phyloP scores from a whole-genome alignment of 495 filamentous ascomycete species.

The Annulohypoxylon bovei region DNA sequence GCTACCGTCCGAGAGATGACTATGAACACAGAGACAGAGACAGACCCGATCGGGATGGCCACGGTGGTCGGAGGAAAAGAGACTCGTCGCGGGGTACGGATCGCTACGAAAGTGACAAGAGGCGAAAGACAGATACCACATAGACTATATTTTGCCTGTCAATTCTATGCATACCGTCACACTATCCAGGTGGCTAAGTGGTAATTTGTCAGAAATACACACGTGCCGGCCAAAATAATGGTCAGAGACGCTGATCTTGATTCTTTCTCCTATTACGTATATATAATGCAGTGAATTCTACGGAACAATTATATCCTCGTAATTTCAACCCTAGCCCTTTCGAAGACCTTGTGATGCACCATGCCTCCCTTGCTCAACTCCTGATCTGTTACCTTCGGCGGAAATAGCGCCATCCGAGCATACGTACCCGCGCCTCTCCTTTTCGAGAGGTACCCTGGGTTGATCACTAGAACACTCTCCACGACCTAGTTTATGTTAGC shows the following conservation, averaged over 20 bases:
- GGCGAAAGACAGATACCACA: slow-evolving; percentile 66
- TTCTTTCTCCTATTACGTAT: background rate
- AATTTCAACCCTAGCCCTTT: slow-evolving; percentile 86
- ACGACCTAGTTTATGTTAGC: slow-evolving; percentile 69
- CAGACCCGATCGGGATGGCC: slow-evolving; percentile 60
- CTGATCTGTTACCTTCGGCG: slow-evolving; percentile 64
- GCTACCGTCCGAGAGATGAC: slow-evolving; percentile 49
- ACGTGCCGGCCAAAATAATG: background rate
- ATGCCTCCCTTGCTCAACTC: slow-evolving; percentile 65
- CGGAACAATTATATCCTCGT: slow-evolving; percentile 67
- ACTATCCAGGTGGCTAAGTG: background rate
- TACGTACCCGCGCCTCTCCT: slow-evolving; percentile 81
- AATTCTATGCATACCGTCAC: background rate
- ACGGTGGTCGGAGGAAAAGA: slow-evolving; percentile 66
- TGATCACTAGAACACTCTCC: slow-evolving; percentile 84
- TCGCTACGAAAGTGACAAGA: slow-evolving; percentile 69
- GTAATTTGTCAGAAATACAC: slow-evolving; percentile 1
- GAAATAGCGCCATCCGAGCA: slow-evolving; percentile 77
- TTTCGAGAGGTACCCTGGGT: slow-evolving; percentile 88
- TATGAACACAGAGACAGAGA: slow-evolving; percentile 45
- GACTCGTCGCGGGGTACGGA: slow-evolving; percentile 70
- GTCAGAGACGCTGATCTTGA: background rate
- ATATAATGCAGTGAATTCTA: background rate
- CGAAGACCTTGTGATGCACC: slow-evolving; percentile 77
- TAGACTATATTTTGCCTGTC: slow-evolving; percentile 4